These are phyloP conservation scores for Vitis rupestris DNA, from an alignment of 164 flowering plant species.

Conservation along the genomic window DNA sequence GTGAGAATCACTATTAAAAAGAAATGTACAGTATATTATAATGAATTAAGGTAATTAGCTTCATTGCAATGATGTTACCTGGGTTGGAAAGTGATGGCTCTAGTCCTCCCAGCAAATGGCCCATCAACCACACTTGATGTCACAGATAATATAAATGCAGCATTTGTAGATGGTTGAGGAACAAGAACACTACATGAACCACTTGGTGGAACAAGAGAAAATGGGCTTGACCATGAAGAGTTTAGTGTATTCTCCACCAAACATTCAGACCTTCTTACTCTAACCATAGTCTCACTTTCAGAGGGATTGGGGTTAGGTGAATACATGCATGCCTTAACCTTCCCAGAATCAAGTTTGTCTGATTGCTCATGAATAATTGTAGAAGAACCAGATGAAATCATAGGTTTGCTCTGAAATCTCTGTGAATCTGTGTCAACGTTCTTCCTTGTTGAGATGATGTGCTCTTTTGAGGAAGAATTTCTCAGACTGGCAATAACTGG, in stretches of 20 bases:
- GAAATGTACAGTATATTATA: background rate
- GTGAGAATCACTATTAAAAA: background rate
- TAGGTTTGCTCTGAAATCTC: conserved; percentile 20
- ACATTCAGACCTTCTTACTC: conserved; percentile 43
- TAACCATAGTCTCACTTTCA: conserved; percentile 63
- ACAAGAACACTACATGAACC: conserved; percentile 74
- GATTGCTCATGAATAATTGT: conserved; percentile 6
- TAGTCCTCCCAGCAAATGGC: conserved; percentile 64
- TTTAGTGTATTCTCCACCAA: conserved; percentile 21
- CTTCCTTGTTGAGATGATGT: conserved; percentile 33
- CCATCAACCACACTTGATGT: conserved; percentile 61
- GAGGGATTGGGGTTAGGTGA: conserved; percentile 56
- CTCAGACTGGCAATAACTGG: conserved; percentile 8
- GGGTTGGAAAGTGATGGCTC: conserved; percentile 81
- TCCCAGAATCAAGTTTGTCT: conserved; percentile 21
- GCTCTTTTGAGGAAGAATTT: conserved; percentile 20
- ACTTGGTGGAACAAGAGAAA: conserved; percentile 74
- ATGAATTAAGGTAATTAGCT: background rate
- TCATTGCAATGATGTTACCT: conserved; percentile 40
- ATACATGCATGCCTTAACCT: conserved; percentile 65
- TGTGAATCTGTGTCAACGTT: conserved; percentile 8
- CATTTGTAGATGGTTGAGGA: conserved; percentile 55
- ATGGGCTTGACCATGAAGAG: conserved; percentile 69
- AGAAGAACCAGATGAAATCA: conserved; percentile 22
- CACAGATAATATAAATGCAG: conserved; percentile 68